phyloP scores from a whole-genome alignment of 139 green algal species.

The Micromonas commoda region DNA sequence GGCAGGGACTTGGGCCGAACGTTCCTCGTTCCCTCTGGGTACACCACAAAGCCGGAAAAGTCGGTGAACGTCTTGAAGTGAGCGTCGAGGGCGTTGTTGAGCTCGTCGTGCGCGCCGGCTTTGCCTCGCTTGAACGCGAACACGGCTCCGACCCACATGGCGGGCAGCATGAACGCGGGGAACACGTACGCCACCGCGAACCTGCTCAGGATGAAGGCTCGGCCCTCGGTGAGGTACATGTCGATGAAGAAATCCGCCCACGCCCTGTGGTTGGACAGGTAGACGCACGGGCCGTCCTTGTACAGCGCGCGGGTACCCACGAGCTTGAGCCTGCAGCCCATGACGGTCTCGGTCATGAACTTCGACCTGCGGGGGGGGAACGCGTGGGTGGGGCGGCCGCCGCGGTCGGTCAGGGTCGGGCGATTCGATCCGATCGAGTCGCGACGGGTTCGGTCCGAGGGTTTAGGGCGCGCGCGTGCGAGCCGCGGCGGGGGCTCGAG shows the following conservation, averaged over 20 bases:
- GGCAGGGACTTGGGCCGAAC: conserved; percentile 54
- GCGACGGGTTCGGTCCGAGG: neutral
- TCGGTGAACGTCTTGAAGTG: conserved; percentile 15
- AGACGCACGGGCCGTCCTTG: conserved; percentile 23
- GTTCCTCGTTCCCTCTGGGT: conserved; percentile 48
- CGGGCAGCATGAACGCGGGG: conserved; percentile 69
- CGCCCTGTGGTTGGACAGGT: conserved; percentile 76
- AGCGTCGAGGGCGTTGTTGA: conserved; percentile 6
- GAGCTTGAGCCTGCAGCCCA: neutral
- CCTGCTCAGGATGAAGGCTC: conserved; percentile 66
- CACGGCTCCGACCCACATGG: conserved; percentile 50
- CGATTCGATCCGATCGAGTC: neutral
- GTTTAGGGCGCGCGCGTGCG: neutral
- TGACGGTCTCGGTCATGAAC: conserved; percentile 12
- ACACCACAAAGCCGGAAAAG: conserved; percentile 18
- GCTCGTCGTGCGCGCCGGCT: conserved; percentile 62
- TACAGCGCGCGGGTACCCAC: neutral
- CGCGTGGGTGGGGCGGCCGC: neutral
- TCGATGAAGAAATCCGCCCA: conserved; percentile 91
- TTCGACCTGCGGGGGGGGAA: neutral
- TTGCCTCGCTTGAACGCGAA: conserved; percentile 71
- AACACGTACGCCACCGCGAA: conserved; percentile 72
- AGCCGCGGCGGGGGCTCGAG: neutral
- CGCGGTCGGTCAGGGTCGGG: neutral
- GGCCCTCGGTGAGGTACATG: conserved; percentile 65